A percentile compares a stretch with the other conserved stretches of the same genome.
Conservation (phyloP, 2,329 filamentous ascomycete species). For the Beauveria asiatica region DNA sequence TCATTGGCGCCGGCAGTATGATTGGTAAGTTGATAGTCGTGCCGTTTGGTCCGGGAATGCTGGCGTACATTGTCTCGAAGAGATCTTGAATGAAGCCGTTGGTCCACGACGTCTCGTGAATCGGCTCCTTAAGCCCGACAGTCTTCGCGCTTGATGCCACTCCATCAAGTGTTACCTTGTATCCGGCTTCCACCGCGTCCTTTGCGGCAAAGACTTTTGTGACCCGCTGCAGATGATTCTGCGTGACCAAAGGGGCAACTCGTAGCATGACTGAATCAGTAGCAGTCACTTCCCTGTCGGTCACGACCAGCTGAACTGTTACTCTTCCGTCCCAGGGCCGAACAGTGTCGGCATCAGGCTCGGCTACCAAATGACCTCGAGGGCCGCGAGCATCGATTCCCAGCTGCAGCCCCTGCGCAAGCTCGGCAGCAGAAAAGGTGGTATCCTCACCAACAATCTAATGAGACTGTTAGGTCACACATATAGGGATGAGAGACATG, state of each 20-base stretch:
- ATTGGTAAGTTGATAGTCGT: background rate
- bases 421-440: background rate
- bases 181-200: too few relatives aligned
- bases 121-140: background rate
- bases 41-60: background rate
- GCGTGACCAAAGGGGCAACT: background rate
- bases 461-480: too few relatives aligned
- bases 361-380: background rate
- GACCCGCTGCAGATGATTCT: background rate
- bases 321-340: background rate
- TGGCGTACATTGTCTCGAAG: background rate
- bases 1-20: background rate
- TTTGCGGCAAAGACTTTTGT: background rate
- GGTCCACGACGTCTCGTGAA: background rate
- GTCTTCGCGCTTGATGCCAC: background rate
- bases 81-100: background rate
- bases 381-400: background rate
- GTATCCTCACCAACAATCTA: background rate
- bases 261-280: background rate
- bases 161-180: background rate
- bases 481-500: too few relatives aligned
- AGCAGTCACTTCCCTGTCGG: background rate
- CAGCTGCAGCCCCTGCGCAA: background rate
- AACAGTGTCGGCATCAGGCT: background rate
- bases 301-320: background rate